Conservation (phyloP, 257 asterid genomes). For the Rhazya stricta region DNA sequence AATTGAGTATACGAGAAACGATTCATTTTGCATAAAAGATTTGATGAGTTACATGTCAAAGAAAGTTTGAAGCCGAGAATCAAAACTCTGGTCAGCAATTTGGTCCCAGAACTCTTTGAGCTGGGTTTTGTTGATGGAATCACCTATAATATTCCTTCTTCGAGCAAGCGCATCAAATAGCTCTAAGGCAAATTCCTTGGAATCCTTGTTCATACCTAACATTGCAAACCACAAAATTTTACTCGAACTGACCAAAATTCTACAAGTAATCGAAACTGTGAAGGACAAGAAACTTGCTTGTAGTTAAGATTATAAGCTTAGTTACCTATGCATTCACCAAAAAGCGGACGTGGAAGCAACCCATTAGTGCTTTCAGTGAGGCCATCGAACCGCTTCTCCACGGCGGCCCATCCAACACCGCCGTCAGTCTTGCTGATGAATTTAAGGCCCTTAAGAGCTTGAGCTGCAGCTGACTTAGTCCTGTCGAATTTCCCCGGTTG, state of each 20-base stretch:
- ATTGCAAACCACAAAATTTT: background rate
- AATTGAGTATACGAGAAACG: background rate
- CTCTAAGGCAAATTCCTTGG: constrained; percentile 69
- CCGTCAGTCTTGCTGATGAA: constrained; percentile 78
- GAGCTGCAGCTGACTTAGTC: constrained; percentile 65
- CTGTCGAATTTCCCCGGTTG: constrained; percentile 41
- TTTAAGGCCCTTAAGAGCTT: constrained; percentile 75
- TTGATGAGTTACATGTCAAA: constrained; percentile 69
- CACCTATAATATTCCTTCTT: constrained; percentile 53
- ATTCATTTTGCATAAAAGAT: background rate
- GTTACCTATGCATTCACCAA: constrained; percentile 85
- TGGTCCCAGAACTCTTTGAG: constrained; percentile 79
- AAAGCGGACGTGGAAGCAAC: constrained; percentile 57
- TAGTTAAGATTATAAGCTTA: background rate
- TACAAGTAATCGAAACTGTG: background rate
- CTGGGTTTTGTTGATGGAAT: constrained; percentile 49
- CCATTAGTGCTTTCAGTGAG: constrained; percentile 49
- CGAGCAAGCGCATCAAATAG: constrained; percentile 71
- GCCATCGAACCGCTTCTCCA: constrained; percentile 59
- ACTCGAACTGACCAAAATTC: background rate
- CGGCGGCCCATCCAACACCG: constrained; percentile 64
- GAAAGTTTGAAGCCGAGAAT: constrained; percentile 77
- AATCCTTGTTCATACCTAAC: constrained; percentile 78
- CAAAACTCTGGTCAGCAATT: constrained; percentile 76
- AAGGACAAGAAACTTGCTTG: constrained; percentile 2